Evolutionary conservation across 768 basidiomycete genomes (phyloP), one percentile per base, ranked within the genome.

Genomic region (Neoboletus magnificus): DNA sequence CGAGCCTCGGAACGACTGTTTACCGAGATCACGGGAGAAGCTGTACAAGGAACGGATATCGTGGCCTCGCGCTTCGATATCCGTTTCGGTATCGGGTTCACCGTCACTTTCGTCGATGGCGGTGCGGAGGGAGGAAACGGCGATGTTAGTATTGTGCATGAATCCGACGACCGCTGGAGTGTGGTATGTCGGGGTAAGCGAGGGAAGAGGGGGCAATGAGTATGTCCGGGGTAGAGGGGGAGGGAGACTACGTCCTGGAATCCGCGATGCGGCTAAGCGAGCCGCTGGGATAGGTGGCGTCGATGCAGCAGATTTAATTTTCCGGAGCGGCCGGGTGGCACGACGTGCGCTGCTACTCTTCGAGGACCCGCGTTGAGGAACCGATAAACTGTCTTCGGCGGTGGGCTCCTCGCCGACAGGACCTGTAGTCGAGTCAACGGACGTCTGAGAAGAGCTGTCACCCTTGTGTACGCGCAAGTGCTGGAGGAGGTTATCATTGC

Each of bases 401-500:
- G 53, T 18, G 5, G 51, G 52, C 32, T 71, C 71, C 23, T 73
- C 71, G 30, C 60, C 59, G 9, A 65, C 42, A 29, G 51, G 60
- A 32, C 68, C 67, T 36, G 66, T 35, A 3, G 59, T 52, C 25
- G 70, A 71, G 54, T 71, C 70, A 33, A 68, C 46, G 20, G 70
- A 71, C 0, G 70, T 71, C 58, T 71, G 70, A 25, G 70, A 71
- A 45, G 70, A 71, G 47, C 47, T 71, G 52, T 71, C 70, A 40
- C 71, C 71, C 56, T 80, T 78, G 71, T 90, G 88, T 18, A 89
- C 85, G 62, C 85, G 84, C 67, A 86, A 73, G 63, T 91, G 89
- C 70, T 91, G 89, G 45, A 87, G 77, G 33, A 91, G 80, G 68
- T 91, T 91, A 66, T 91, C 89, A 60, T 86, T 86, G 57, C 89